These are phyloP conservation scores for Xylaria sp. DNA, from an alignment of 2,329 filamentous ascomycete genomes.

Conservation along the genomic window DNA sequence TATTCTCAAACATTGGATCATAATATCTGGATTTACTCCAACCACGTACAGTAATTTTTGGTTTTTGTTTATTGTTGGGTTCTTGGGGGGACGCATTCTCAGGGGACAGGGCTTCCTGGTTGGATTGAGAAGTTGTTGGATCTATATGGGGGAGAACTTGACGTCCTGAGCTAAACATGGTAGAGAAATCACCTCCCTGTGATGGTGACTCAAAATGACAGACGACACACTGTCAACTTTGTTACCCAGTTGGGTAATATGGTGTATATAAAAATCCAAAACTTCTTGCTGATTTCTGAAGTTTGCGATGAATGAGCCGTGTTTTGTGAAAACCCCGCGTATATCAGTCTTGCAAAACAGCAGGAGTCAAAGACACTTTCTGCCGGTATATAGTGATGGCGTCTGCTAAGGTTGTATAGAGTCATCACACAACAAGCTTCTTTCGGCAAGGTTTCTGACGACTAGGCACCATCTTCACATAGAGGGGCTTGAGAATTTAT, in stretches of 20 bases:
- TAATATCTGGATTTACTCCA: constrained; percentile 12
- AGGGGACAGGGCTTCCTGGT: not conserved
- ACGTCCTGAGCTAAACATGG: not conserved
- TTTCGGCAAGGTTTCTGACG: no score
- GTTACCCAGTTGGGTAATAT: constrained; percentile 7
- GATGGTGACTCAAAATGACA: constrained; percentile 5
- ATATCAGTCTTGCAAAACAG: no score
- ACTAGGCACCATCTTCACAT: no score
- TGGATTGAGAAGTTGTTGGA: not conserved
- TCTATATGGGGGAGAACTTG: not conserved
- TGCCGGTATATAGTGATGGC: no score
- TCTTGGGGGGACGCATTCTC: not conserved
- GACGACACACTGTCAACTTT: constrained; percentile 1
- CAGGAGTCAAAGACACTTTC: no score
- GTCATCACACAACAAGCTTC: no score
- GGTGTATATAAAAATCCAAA: constrained; percentile 26
- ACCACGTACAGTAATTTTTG: constrained; percentile 17
- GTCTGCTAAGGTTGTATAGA: no score
- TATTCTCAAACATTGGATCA: constrained; percentile 4
- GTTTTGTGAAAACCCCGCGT: no score
- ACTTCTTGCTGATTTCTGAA: not conserved
- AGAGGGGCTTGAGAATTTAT: no score
- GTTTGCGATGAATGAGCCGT: not conserved
- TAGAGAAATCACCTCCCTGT: not conserved
- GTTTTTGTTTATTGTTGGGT: not conserved